Base-by-base conservation (phyloP, 345 rosid genomes). In the Ceriops decandra region DNA sequence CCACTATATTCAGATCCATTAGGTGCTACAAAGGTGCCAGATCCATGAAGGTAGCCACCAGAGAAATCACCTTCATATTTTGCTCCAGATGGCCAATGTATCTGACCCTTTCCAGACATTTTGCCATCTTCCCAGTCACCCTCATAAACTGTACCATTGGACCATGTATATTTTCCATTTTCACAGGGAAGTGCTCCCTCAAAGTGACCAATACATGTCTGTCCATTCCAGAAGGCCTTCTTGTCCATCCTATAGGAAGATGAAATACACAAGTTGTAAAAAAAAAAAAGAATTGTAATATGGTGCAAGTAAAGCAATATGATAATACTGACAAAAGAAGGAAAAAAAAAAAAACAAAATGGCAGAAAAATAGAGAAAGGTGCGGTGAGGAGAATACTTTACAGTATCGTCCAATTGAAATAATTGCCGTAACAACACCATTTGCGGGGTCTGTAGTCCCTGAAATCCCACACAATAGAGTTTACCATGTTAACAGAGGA, bases 81-180 rank as follows among this genome's bases (percentile, higher is more conserved):
- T 20, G 88, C 88, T 66, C 96, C 97, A 6, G 92, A 84, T 13
- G 85, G 60, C 97, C 97, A 91, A 22, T 74, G 6, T 60, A 89
- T 83, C 68, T 72, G 64, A 68, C 98, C 98, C 81, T 85, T 88
- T 62, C 97, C 97, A 7, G 87, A 81, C 76, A 93, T 88, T 79
- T 89, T 88, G 27, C 96, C 97, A 49, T 74, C 82, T 74, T 85
- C 89, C 98, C 98, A 93, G 28, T 87, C 90, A 16, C 98, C 98
- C 9, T 90, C 90, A 56, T 87, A 93, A 53, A 81, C 67, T 9
- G 92, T 83, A 74, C 87, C 88, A 80, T 85, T 88, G 1, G 52
- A 68, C 97, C 98, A 93, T 47, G 56, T 76, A 68, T 93, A 93
- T 76, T 79, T 85, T 47, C 98, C 98, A 70, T 83, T 87, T 6